A percentile compares a stretch with the other conserved stretches of the same genome.
phyloP scores from a whole-genome alignment of 345 rosid genomes.

The Xanthoceras sorbifolium region DNA sequence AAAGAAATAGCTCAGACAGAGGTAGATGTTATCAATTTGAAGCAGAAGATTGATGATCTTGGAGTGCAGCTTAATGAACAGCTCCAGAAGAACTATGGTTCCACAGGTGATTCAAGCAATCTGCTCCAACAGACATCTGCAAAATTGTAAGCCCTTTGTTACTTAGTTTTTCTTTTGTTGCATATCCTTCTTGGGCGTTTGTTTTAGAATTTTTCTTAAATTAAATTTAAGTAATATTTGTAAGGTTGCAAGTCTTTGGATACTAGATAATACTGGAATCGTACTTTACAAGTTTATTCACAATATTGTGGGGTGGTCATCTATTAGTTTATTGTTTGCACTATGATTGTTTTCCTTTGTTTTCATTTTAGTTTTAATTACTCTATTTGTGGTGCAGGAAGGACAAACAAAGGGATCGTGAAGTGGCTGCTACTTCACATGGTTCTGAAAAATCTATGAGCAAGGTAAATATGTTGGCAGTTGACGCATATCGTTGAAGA shows the following conservation, averaged over 20 bases:
- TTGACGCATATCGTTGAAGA: slow-evolving; percentile 9
- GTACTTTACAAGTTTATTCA: too few relatives aligned
- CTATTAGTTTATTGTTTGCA: neutral
- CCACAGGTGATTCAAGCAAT: slow-evolving; percentile 38
- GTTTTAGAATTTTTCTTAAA: neutral
- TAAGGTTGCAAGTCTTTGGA: neutral
- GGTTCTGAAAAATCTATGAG: slow-evolving; percentile 42
- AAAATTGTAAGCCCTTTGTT: slow-evolving; percentile 44
- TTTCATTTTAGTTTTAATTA: slow-evolving; percentile 8
- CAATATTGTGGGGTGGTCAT: neutral
- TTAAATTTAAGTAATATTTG: neutral
- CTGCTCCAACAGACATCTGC: slow-evolving; percentile 31
- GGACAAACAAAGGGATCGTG: slow-evolving; percentile 46
- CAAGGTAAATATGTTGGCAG: slow-evolving; percentile 51
- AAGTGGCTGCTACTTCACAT: slow-evolving; percentile 30
- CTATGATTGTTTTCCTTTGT: neutral
- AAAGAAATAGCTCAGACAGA: slow-evolving; percentile 66
- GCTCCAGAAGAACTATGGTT: slow-evolving; percentile 40
- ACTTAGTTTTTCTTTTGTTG: neutral
- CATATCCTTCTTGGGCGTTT: neutral
- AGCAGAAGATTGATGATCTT: slow-evolving; percentile 64
- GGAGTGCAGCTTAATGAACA: slow-evolving; percentile 47
- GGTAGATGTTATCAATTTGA: slow-evolving; percentile 60
- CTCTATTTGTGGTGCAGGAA: slow-evolving; percentile 45
- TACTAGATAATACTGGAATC: too few relatives aligned